Evolutionary conservation across 805 yeast genomes (phyloP), one percentile per base, ranked within the genome.

Genomic region (Candida coleopterorum): DNA sequence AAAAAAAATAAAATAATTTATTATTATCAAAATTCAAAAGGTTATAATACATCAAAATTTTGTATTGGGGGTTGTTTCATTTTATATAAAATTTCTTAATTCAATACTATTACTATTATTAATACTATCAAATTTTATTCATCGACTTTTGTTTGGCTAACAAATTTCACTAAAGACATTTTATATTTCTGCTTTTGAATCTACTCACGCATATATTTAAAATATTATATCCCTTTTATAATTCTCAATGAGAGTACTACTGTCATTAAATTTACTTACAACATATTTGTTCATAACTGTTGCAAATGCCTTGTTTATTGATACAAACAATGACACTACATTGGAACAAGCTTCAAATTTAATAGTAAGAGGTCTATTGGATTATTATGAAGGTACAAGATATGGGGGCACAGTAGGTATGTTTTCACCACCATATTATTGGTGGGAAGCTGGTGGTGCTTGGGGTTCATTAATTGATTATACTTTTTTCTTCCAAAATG

Each of bases 371-470:
- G 96, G 96, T 44, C 63, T 86, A 38, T 68, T 88, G 68, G 89
- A 85, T 63, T 88, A 88, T 58, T 88, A 88, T 53, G 77, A 73
- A 11, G 90, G 94, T 26, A 50, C 56, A 43, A 56, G 70, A 24
- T 57, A 69, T 29, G 97, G 96, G 24, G 83, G 89, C 7, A 74
- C 88, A 4, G 68, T 85, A 18, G 98, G 97, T 29, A 79, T 84
- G 88, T 89, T 93, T 58, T 67, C 80, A 9, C 64, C 70, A 53
- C 97, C 97, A 0, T 89, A 90, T 70, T 90, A 90, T 70, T 90
- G 97, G 98, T 89, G 97, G 97, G 87, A 88, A 64, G 95, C 97
- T 8, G 97, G 97, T 47, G 95, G 89, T 42, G 96, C 90, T 2
- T 87, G 88, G 85, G 95, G 96, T 7, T 70, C 84, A 14, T 65